phyloP scores from a whole-genome alignment of 768 basidiomycete species.

The Harrya chromipes region DNA sequence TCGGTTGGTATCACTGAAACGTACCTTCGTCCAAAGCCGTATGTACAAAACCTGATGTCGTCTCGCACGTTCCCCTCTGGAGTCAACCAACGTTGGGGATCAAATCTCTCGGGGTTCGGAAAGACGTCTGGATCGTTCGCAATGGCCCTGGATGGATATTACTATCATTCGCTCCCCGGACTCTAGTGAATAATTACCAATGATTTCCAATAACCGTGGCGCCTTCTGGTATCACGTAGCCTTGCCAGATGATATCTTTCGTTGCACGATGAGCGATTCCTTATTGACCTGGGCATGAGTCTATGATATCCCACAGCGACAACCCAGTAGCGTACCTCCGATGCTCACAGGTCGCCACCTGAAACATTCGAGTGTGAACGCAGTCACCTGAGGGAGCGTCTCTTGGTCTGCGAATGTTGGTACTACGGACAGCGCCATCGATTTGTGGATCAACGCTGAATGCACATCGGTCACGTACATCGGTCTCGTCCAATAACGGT shows the following conservation, averaged over 20 bases:
- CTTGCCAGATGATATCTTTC: slow-evolving; percentile 44
- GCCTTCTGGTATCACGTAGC: slow-evolving; percentile 41
- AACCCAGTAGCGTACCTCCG: slow-evolving; percentile 18
- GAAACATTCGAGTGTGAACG: slow-evolving; percentile 35
- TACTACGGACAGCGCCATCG: slow-evolving; percentile 18
- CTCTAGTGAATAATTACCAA: slow-evolving; percentile 17
- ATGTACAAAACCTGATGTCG: slow-evolving; percentile 31
- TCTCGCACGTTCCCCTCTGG: slow-evolving; percentile 22
- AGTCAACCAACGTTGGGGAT: slow-evolving; percentile 51
- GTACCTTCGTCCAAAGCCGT: slow-evolving; percentile 34
- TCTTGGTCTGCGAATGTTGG: slow-evolving; percentile 37
- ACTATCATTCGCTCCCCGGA: not conserved
- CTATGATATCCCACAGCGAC: too few species aligned
- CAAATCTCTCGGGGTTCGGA: slow-evolving; percentile 52
- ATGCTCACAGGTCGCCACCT: slow-evolving; percentile 38
- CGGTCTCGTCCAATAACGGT: slow-evolving; percentile 41
- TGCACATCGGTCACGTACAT: slow-evolving; percentile 8
- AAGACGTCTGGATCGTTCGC: slow-evolving; percentile 52
- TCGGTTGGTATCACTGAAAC: not conserved
- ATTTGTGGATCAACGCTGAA: too few species aligned
- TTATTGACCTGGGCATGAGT: not conserved
- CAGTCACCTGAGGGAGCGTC: slow-evolving; percentile 33
- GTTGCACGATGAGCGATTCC: slow-evolving; percentile 63
- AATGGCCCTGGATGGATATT: slow-evolving; percentile 29
- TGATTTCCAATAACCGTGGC: slow-evolving; percentile 37